Conservation (phyloP, 2,329 filamentous ascomycete species). For the Claviceps sorghi region DNA sequence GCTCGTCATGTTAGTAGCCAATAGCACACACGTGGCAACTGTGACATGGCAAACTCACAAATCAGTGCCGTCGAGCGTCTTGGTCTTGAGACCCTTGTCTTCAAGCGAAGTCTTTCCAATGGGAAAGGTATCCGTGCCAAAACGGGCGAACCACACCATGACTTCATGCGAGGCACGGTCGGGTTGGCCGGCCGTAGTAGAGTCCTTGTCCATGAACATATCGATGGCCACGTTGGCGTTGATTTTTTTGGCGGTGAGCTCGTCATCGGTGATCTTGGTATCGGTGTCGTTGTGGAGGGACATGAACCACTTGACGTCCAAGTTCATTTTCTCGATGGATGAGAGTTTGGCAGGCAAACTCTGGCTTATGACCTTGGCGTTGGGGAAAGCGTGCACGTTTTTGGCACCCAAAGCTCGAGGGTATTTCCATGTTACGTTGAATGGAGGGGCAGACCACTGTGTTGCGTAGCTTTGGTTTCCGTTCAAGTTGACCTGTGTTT, state of each 20-base stretch:
- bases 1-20: background rate
- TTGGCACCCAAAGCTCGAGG: constrained; percentile 19
- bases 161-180: constrained; percentile 33
- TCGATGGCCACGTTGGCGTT: constrained; percentile 44
- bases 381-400: constrained; percentile 40
- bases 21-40: background rate
- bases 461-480: constrained; percentile 34
- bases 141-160: constrained; percentile 41
- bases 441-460: constrained; percentile 30
- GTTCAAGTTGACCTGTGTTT: constrained; percentile 3
- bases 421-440: constrained; percentile 40
- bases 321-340: constrained; percentile 22
- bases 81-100: constrained; percentile 16
- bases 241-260: constrained; percentile 21
- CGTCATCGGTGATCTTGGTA: constrained; percentile 19
- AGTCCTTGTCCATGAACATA: constrained; percentile 39
- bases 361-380: constrained; percentile 30
- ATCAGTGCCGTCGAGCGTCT: constrained; percentile 24
- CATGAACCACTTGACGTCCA: constrained; percentile 36
- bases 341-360: constrained; percentile 28
- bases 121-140: constrained; percentile 31
- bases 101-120: constrained; percentile 22
- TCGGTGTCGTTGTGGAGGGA: constrained; percentile 26
- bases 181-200: constrained; percentile 24
- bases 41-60: constrained; percentile 22